Base-by-base conservation (phyloP, 768 basidiomycete genomes). In the Suillus brevipes region DNA sequence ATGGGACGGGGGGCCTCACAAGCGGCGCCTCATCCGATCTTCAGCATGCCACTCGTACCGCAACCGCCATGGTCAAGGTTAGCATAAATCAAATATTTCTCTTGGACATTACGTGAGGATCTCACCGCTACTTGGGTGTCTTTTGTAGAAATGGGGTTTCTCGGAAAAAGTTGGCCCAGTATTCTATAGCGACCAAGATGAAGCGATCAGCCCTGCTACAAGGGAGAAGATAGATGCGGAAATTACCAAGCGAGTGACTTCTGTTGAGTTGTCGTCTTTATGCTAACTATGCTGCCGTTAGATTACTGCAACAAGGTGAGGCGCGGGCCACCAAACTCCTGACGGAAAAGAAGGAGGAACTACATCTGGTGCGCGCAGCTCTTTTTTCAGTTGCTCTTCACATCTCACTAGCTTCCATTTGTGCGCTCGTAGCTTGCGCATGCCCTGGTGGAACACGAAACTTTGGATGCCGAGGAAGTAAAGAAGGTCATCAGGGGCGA, bases 401-500 rank as follows among this genome's bases (percentile, higher is more conserved):
- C 16, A 18, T 37, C 45, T 67, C 64, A 67, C 13, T 7, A 31
- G 23, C 38, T 38, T 23, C 47, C 23, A 56, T 66, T 18, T 31
- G 36, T 57, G 63, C 38, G 58, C 10, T 37, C 37, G 38, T 68
- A 95, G 94, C 87, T 99, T 47, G 96, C 97, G 2, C 85, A 85
- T 62, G 97, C 97, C 12, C 80, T 99, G 64, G 90, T 99, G 14
- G 95, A 98, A 75, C 91, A 97, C 77, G 97, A 99, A 81, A 98
- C 97, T 23, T 80, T 99, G 68, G 89, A 89, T 69, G 81, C 86
- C 47, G 89, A 92, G 12, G 95, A 99, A 77, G 96, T 98, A 20
- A 81, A 84, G 71, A 89, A 85, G 77, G 94, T 96, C 31, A 85
- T 98, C 74, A 88, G 83, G 64, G 95, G 95, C 45, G 89, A 97